Base-by-base conservation (phyloP, 108 stramenopile genomes). In the Nannochloropsis oceanica region DNA sequence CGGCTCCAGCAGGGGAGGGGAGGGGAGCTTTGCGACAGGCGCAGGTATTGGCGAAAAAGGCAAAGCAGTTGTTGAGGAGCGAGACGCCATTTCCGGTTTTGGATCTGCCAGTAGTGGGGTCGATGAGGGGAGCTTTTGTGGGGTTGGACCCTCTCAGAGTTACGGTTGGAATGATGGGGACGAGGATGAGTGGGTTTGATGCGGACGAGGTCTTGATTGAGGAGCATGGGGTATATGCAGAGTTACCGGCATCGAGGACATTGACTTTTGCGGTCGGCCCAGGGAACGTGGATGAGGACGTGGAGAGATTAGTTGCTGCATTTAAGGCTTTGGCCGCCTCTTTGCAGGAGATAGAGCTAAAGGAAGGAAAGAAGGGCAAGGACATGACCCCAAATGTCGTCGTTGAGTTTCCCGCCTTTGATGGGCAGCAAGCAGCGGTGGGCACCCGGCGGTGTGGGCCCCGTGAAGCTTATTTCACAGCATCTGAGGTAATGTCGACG, bases 141-240 rank as follows among this genome's bases (percentile, higher is more conserved):
- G 83, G 79, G 26, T 83, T 82, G 80, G 86, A 87, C 26, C 86
- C 86, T 20, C 27, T 87, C 42, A 73, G 83, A 8, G 50, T 87
- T 1, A 87, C 86, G 26, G 83, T 87, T 25, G 79, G 44, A 11
- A 80, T 84, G 43, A 44, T 79, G 12, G 86, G 80, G 43, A 73
- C 59, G 22, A 83, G 86, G 18, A 13, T 84, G 43, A 82, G 86
- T 11, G 86, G 83, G 11, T 87, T 44, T 83, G 86, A 87, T 44
- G 86, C 80, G 24, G 86, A 87, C 80, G 86, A 87, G 20, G 13
- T 83, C 24, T 83, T 87, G 43, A 87, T 84, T 8, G 86, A 84
- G 42, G 86, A 82, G 43, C 82, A 82, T 26, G 86, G 86, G 3
- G 86, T 86, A 44, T 86, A 86, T 43, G 81, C 86, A 82, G 86